A percentile compares a stretch with the other conserved stretches of the same genome.
phyloP scores from a whole-genome alignment of 75 land plant species.

The Chamaecyparis obtusa region DNA sequence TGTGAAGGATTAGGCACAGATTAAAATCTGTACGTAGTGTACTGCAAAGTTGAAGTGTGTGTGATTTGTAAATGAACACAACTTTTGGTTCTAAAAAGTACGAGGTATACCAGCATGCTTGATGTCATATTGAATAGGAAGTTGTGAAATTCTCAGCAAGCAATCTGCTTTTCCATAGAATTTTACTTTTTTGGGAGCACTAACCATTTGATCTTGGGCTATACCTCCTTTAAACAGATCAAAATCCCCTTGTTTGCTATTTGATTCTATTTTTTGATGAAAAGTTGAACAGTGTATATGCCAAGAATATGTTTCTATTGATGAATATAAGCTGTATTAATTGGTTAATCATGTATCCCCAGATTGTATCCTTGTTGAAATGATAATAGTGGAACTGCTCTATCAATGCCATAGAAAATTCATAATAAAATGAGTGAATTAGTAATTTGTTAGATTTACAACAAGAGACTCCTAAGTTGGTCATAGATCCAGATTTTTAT shows the following conservation, averaged over 20 bases:
- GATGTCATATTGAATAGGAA: neutral
- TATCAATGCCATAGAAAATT: neutral
- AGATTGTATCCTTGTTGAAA: neutral
- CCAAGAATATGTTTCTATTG: neutral
- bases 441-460: neutral
- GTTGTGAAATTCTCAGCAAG: neutral
- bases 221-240: neutral
- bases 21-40: neutral
- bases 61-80: slow-evolving; percentile 2
- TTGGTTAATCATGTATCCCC: neutral
- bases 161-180: neutral
- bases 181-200: too few species aligned
- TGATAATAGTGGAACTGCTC: neutral
- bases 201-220: neutral
- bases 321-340: neutral
- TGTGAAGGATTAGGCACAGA: neutral
- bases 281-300: neutral
- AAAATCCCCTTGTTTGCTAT: neutral
- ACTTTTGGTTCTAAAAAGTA: neutral
- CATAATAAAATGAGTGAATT: neutral
- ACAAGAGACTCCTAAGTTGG: neutral
- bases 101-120: neutral
- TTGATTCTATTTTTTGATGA: neutral
- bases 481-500: neutral
- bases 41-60: neutral